Conservation (phyloP, 257 asterid species). For the Jacaranda copaia region DNA sequence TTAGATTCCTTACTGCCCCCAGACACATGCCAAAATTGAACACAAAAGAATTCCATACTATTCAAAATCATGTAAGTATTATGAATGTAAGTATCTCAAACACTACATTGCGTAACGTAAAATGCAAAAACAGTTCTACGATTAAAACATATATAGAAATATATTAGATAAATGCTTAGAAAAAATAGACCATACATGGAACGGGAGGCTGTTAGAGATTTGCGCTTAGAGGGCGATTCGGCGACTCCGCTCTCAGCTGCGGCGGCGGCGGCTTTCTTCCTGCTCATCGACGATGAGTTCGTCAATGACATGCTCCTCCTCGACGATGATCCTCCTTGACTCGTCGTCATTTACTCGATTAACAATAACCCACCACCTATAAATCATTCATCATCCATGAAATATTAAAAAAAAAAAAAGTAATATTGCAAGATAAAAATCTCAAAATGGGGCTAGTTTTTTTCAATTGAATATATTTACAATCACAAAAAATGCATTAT, state of each 20-base stretch:
- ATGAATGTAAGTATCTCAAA: not conserved
- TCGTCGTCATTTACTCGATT: slow-evolving; percentile 63
- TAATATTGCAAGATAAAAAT: not conserved
- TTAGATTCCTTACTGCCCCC: not conserved
- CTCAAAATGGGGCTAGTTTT: not conserved
- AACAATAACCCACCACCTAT: slow-evolving; percentile 48
- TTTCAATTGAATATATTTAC: not conserved
- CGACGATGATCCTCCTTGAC: slow-evolving; percentile 77
- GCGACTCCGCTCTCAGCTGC: slow-evolving; percentile 40
- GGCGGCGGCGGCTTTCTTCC: slow-evolving; percentile 50
- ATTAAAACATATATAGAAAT: not conserved
- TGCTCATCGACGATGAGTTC: slow-evolving; percentile 47
- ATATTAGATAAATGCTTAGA: not conserved
- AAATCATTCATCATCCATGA: not conserved
- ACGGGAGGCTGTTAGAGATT: slow-evolving; percentile 69
- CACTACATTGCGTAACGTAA: not conserved
- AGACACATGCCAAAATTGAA: not conserved
- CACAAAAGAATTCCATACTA: not conserved
- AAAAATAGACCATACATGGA: slow-evolving; percentile 52
- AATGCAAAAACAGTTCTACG: not conserved
- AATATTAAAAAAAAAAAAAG: not conserved
- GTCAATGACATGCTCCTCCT: slow-evolving; percentile 71
- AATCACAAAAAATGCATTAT: not conserved
- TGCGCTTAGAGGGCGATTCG: slow-evolving; percentile 51
- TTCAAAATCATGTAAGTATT: too few species aligned